Evolutionary conservation across 306 rosid species (phyloP).

Genomic region (Sphenostylis stenocarpa): DNA sequence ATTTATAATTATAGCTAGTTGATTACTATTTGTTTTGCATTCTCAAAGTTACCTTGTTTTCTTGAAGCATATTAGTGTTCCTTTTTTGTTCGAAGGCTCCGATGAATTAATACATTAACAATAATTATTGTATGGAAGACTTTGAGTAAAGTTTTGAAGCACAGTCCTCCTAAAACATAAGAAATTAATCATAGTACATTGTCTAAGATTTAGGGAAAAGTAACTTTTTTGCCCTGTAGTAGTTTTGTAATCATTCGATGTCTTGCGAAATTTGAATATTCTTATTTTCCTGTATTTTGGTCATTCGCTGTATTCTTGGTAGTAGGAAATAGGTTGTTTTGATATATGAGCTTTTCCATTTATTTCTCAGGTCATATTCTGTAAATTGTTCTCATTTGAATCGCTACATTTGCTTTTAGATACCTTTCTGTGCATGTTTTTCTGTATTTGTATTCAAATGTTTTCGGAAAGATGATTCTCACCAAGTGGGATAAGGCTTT

Average conservation of each 20-base stretch:
- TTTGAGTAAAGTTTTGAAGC: not conserved
- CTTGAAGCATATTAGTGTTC: not conserved
- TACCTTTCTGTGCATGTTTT: not conserved
- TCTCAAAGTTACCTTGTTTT: not conserved
- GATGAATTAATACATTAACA: not conserved
- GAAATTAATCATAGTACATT: not conserved
- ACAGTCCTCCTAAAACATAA: not conserved
- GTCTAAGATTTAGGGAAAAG: not conserved
- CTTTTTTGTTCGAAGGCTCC: not conserved
- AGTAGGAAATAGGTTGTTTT: not conserved
- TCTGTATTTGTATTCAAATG: not conserved
- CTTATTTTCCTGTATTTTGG: not conserved
- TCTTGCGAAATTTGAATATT: slow-evolving; percentile 15
- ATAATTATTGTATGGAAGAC: not conserved
- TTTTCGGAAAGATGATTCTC: slow-evolving; percentile 11
- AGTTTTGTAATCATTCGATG: slow-evolving; percentile 6
- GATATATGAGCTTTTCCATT: slow-evolving; percentile 8
- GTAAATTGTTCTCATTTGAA: not conserved
- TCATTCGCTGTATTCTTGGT: not conserved
- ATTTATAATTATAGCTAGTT: not conserved
- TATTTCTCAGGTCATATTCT: not conserved
- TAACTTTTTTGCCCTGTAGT: not conserved
- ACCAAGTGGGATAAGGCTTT: not conserved
- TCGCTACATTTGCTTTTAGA: not conserved
- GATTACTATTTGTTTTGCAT: not conserved